Percentiles rank a stretch among this genome's conserved stretches.
These are phyloP conservation scores for Syncephalastrum racemosum DNA, from an alignment of 371 early-diverging fungal genomes.

Conservation along the genomic window DNA sequence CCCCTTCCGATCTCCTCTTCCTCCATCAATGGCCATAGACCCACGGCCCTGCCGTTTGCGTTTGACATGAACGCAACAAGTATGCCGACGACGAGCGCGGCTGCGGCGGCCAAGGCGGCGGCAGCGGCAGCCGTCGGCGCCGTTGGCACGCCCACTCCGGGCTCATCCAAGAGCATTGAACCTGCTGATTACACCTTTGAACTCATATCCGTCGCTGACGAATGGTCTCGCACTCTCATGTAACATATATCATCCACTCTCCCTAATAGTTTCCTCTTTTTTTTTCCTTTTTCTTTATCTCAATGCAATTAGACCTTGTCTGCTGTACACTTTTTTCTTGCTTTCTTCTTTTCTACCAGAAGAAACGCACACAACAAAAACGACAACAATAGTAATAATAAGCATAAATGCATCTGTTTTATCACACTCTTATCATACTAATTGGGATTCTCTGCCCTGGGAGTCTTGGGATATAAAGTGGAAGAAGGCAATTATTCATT, in stretches of 20 bases:
- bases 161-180: constrained; percentile 32
- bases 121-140: constrained; percentile 32
- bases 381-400: too few species aligned
- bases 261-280: background rate
- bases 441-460: too few species aligned
- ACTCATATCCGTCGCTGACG: constrained; percentile 51
- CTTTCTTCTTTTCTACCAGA: background rate
- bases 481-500: too few species aligned
- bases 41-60: background rate
- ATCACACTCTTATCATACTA: too few species aligned
- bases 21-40: constrained; percentile 1
- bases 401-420: too few species aligned
- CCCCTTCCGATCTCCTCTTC: constrained; percentile 5
- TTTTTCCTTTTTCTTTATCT: constrained; percentile 9
- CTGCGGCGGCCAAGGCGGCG: constrained; percentile 24
- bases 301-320: background rate
- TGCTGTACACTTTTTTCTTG: constrained; percentile 7
- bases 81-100: constrained; percentile 16
- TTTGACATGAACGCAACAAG: constrained; percentile 9
- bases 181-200: constrained; percentile 55
- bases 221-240: constrained; percentile 50
- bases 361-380: too few species aligned
- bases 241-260: constrained; percentile 20
- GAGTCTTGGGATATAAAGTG: too few species aligned
- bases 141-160: constrained; percentile 23